Conservation (phyloP, 2,329 filamentous ascomycete genomes). For the Sporothrix variecibatus region DNA sequence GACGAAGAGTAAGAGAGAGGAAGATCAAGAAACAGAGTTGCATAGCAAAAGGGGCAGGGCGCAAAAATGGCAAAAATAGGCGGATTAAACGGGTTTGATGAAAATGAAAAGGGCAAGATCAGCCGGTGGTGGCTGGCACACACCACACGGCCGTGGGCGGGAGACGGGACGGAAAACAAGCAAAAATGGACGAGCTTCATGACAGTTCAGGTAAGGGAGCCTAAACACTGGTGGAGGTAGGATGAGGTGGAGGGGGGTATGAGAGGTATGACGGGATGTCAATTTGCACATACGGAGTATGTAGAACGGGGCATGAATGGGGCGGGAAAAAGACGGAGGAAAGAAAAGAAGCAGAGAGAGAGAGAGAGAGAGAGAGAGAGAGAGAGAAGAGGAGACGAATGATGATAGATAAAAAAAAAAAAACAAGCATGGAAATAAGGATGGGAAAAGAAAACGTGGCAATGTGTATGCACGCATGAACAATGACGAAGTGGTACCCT, state of each 20-base stretch:
- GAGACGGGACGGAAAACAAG: conserved; percentile 1
- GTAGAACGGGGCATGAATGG: background rate
- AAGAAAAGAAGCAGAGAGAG: background rate
- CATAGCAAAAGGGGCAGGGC: background rate
- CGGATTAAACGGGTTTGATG: background rate
- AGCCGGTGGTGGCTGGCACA: conserved; percentile 10
- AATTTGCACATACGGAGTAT: background rate
- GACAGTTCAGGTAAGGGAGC: background rate
- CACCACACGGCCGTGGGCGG: background rate
- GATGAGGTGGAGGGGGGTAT: background rate
- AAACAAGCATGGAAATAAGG: background rate
- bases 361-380: background rate
- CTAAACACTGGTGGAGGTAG: background rate
- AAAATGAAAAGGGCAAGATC: conserved; percentile 14
- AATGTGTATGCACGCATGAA: background rate
- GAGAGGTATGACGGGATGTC: background rate
- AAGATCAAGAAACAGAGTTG: background rate
- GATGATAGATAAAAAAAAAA: background rate
- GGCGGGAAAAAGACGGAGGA: background rate
- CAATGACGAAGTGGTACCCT: background rate
- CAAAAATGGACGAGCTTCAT: background rate
- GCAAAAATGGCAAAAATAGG: conserved; percentile 5
- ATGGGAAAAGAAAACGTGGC: conserved; percentile 10
- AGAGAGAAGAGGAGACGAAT: no score
- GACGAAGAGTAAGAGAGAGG: background rate